These are phyloP conservation scores for Cylindrotheca fusiformis DNA, from an alignment of 108 stramenopile genomes.

Conservation along the genomic window DNA sequence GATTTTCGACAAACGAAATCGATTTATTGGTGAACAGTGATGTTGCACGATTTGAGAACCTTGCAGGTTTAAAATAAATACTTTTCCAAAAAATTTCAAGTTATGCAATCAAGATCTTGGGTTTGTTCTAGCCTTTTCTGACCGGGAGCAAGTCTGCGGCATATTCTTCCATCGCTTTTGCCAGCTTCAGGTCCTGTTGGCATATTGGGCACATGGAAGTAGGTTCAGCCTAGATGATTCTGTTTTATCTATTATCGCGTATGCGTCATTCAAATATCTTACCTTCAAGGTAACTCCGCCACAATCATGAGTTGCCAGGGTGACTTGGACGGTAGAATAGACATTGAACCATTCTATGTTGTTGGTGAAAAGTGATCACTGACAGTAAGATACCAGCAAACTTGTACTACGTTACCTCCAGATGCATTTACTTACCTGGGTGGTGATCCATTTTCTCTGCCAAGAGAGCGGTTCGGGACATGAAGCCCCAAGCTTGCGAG, in stretches of 20 bases:
- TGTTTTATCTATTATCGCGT: no score
- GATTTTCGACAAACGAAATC: slow-evolving; percentile 82
- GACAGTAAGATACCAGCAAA: background rate
- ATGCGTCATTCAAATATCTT: slow-evolving; percentile 4
- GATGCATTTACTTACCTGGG: slow-evolving; percentile 41
- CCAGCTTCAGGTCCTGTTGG: slow-evolving; percentile 68
- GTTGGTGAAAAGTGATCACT: background rate
- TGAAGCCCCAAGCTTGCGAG: slow-evolving; percentile 91
- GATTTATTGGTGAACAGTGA: slow-evolving; percentile 73
- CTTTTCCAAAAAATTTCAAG: no score
- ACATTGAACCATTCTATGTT: slow-evolving; percentile 94
- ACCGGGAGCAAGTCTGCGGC: slow-evolving; percentile 53
- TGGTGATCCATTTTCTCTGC: slow-evolving; percentile 97
- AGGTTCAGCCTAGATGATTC: no score
- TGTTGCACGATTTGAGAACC: no score
- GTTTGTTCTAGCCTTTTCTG: background rate
- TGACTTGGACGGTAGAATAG: slow-evolving; percentile 91
- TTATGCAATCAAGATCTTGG: no score
- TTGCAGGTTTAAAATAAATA: no score
- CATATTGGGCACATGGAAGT: slow-evolving; percentile 6
- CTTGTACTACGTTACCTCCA: background rate
- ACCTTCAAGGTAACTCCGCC: slow-evolving; percentile 77
- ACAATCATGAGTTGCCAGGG: slow-evolving; percentile 82
- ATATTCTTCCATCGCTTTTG: slow-evolving; percentile 71
- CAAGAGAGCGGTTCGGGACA: slow-evolving; percentile 81